Base-by-base conservation (phyloP, 495 filamentous ascomycete species). In the Aspergillus kassunensis region DNA sequence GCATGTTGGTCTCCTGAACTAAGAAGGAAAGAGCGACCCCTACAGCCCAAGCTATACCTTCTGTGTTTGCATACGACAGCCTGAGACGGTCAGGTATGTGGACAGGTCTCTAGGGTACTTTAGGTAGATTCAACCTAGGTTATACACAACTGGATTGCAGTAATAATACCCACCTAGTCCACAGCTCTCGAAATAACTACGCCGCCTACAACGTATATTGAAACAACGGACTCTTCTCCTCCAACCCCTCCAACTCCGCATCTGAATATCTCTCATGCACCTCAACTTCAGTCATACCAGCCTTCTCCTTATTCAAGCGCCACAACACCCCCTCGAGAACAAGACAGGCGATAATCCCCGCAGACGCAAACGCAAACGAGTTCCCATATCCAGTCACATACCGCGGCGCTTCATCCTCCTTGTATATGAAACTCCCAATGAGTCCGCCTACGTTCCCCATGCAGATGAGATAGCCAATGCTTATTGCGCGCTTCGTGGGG, bases 191-290 rank as follows among this genome's bases (percentile, higher is more conserved):
- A n/a, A n/a, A n/a, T n/a, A n/a, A n/a, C n/a, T n/a, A n/a, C n/a
- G n/a, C n/a, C n/a, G n/a, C n/a, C n/a, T n/a, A 60, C 34, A 61
- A 21, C 12, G 18, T 57, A 44, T 67, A 67, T 52, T 53, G 62
- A 46, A 66, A 74, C 0, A 64, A 35, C 16, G 69, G 66, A 37
- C 52, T 59, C 54, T 60, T 63, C 36, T 72, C 70, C 3, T 64
- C 68, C 65, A 70, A 55, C 30, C 60, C 58, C 4, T 57, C 46
- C 19, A 71, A 30, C 48, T 64, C 64, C 34, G 54, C 58, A 41
- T 56, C 62, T 20, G 27, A 49, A 24, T 68, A 53, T 43, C 19
- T 16, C 12, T 40, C 59, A 21, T 34, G 24, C 40, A 66, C 59
- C 52, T 64, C 66, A 40, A 55, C 58, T 40, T 55, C 62, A 31